phyloP scores from a whole-genome alignment of 495 filamentous ascomycete species.

The Pseudotulostoma volvatum region DNA sequence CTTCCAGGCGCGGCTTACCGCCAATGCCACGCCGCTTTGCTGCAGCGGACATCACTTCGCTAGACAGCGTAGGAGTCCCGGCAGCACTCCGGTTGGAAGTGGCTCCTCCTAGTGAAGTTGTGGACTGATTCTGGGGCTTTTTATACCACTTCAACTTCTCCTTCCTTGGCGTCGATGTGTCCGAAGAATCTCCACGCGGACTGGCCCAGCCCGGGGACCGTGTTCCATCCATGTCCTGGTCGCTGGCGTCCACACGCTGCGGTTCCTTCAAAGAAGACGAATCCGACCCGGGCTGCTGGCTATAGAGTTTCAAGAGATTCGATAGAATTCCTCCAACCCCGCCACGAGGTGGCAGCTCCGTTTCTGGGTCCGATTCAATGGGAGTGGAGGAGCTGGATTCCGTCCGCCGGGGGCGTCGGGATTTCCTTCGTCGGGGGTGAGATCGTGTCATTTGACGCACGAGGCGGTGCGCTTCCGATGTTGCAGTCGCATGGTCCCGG shows the following conservation, averaged over 20 bases:
- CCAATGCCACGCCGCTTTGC: slow-evolving; percentile 14
- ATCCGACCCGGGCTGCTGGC: slow-evolving; percentile 12
- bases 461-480: slow-evolving; percentile 11
- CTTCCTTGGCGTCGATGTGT: slow-evolving; percentile 12
- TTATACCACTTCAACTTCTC: slow-evolving; percentile 24
- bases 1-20: slow-evolving; percentile 12
- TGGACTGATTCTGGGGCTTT: slow-evolving; percentile 12
- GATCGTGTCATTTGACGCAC: slow-evolving; percentile 11
- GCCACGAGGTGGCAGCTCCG: not conserved
- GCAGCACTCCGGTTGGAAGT: slow-evolving; percentile 15
- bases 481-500: slow-evolving; percentile 5
- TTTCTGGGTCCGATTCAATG: slow-evolving; percentile 1
- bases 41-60: slow-evolving; percentile 12
- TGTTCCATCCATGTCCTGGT: slow-evolving; percentile 1
- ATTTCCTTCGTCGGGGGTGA: not conserved
- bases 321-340: slow-evolving; percentile 53
- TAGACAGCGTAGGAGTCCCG: slow-evolving; percentile 10
- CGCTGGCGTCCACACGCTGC: not conserved
- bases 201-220: slow-evolving; percentile 2
- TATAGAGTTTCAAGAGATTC: slow-evolving; percentile 64
- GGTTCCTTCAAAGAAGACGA: slow-evolving; percentile 1
- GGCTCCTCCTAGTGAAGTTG: slow-evolving; percentile 16
- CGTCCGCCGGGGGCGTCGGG: slow-evolving; percentile 1
- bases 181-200: slow-evolving; percentile 3
- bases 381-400: slow-evolving; percentile 1